A percentile compares a stretch with the other conserved stretches of the same genome.
Evolutionary conservation across 352 stramenopile genomes (phyloP).

Genomic region (Phytophthora ohioensis): DNA sequence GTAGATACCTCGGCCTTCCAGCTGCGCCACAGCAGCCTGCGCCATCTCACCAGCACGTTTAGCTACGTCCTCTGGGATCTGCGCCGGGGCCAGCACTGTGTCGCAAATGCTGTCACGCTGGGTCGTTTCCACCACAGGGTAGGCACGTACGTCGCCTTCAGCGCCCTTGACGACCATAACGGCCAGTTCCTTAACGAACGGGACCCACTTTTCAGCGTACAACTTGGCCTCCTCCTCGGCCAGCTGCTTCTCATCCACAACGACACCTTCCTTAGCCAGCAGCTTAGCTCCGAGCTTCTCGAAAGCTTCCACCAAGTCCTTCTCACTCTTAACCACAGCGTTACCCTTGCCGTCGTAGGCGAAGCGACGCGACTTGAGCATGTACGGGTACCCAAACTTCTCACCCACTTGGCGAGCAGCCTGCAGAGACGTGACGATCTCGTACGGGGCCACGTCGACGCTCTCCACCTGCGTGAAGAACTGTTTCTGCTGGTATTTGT

Average conservation of each 20-base stretch:
- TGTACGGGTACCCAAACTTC: constrained; percentile 95
- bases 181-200: constrained; percentile 96
- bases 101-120: constrained; percentile 98
- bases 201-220: constrained; percentile 98
- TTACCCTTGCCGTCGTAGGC: constrained; percentile 98
- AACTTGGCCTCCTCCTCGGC: constrained; percentile 41
- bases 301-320: constrained; percentile 89
- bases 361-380: constrained; percentile 97
- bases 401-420: constrained; percentile 56
- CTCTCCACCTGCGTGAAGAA: constrained; percentile 62
- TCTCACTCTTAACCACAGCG: constrained; percentile 87
- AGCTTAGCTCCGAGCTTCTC: constrained; percentile 65
- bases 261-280: constrained; percentile 20
- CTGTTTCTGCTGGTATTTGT: constrained; percentile 98
- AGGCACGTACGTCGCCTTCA: constrained; percentile 81
- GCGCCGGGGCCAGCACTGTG: constrained; percentile 94
- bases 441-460: constrained; percentile 68
- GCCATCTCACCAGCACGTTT: constrained; percentile 69
- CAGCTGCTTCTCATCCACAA: constrained; percentile 33
- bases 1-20: constrained; percentile 93
- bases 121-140: constrained; percentile 97
- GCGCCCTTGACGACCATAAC: constrained; percentile 96
- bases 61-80: constrained; percentile 52
- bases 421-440: constrained; percentile 51
- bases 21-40: constrained; percentile 71